Conservation (phyloP, 805 yeast genomes). For the Ogataea ramenticola region DNA sequence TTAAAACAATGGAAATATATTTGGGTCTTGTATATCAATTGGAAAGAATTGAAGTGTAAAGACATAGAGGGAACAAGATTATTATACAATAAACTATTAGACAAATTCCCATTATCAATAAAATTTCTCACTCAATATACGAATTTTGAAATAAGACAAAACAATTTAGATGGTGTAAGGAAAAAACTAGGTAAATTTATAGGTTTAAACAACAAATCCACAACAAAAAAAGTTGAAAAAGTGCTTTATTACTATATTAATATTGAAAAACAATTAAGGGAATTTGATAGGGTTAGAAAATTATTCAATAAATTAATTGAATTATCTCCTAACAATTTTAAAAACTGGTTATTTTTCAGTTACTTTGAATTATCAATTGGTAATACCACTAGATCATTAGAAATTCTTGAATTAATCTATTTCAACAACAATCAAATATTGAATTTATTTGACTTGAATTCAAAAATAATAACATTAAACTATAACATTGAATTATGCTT, state of each 20-base stretch:
- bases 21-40: conserved; percentile 61
- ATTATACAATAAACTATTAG: conserved; percentile 43
- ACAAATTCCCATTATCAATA: conserved; percentile 43
- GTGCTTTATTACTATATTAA: conserved; percentile 59
- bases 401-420: conserved; percentile 49
- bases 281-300: conserved; percentile 73
- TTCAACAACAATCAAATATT: conserved; percentile 8
- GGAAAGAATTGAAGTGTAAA: conserved; percentile 43
- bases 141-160: conserved; percentile 66
- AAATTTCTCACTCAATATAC: conserved; percentile 60
- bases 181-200: conserved; percentile 65
- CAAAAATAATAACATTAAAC: conserved; percentile 4
- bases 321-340: conserved; percentile 30
- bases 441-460: conserved; percentile 10
- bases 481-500: conserved; percentile 35
- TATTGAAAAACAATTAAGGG: conserved; percentile 61
- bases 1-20: conserved; percentile 47
- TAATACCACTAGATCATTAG: conserved; percentile 63
- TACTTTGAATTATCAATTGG: conserved; percentile 59
- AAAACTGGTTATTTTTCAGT: conserved; percentile 59
- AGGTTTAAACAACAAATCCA: conserved; percentile 53
- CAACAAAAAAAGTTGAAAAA: conserved; percentile 21
- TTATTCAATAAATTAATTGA: conserved; percentile 65
- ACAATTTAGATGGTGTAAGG: conserved; percentile 45
- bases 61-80: conserved; percentile 40